phyloP scores from a whole-genome alignment of 371 early-diverging fungal species.

The Quaeritorhiza haematococci region DNA sequence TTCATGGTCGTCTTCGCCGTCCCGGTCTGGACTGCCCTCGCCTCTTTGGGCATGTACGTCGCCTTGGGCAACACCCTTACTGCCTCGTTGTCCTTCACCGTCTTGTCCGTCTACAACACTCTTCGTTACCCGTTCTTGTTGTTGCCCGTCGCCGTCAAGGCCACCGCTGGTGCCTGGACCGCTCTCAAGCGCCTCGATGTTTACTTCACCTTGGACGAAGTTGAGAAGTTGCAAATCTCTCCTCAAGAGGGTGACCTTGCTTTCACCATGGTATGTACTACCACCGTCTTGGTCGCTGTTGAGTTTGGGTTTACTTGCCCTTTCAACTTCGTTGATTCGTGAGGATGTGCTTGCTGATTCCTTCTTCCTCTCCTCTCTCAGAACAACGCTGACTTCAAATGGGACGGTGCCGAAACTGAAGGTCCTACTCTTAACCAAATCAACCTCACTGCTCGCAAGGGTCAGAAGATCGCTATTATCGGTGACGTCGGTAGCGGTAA shows the following conservation, averaged over 20 bases:
- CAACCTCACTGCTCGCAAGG: too few species aligned
- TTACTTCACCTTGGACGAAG: slow-evolving; percentile 52
- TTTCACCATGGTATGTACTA: background rate
- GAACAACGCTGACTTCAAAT: slow-evolving; percentile 54
- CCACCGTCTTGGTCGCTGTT: background rate
- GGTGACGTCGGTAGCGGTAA: slow-evolving; percentile 69
- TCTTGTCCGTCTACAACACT: slow-evolving; percentile 62
- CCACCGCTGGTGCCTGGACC: slow-evolving; percentile 44
- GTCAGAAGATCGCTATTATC: slow-evolving; percentile 57
- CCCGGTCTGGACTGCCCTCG: slow-evolving; percentile 50
- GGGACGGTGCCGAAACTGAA: slow-evolving; percentile 60
- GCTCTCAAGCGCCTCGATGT: slow-evolving; percentile 54
- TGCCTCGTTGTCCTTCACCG: slow-evolving; percentile 51
- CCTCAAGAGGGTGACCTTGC: background rate
- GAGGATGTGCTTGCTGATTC: too few species aligned
- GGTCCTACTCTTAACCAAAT: background rate
- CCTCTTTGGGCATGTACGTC: slow-evolving; percentile 35
- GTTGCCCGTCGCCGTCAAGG: slow-evolving; percentile 62
- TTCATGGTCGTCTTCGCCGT: slow-evolving; percentile 58
- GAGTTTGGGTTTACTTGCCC: background rate
- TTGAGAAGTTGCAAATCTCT: slow-evolving; percentile 33
- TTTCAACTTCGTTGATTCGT: background rate
- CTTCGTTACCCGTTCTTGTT: slow-evolving; percentile 62
- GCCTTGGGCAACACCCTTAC: slow-evolving; percentile 11
- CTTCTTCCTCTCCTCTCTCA: slow-evolving; percentile 2